Evolutionary conservation across 495 filamentous ascomycete species (phyloP), one percentile per base, ranked within the genome.

Genomic region (Penicillium atrosanguineum): DNA sequence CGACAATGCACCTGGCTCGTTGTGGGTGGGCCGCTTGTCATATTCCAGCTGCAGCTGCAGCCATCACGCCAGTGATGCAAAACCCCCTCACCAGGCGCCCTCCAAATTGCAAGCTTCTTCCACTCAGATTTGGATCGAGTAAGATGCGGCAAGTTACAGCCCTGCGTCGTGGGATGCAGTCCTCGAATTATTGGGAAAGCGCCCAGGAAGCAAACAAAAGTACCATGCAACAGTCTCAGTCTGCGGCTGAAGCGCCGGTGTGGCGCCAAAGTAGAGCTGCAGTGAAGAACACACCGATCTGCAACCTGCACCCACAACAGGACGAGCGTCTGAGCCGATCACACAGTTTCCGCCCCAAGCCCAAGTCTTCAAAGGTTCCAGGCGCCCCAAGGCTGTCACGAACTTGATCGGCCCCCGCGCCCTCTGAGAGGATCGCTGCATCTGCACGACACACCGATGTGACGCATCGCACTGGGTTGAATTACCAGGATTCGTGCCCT

Each of bases 1-100:
- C 46, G n/a, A 40, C 25, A 50, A 46, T 60, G 46, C 50, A 52
- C 39, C 34, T 47, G 44, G 23, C 16, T 44, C 16, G 25, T 26
- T 25, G 50, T 21, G 46, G 47, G 46, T 57, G 50, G 52, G 28
- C 46, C 57, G 50, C 50, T 49, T 60, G 50, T 53, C 60, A 63
- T 63, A 52, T 50, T 20, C 48, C 43, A 50, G 50, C 46, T 53
- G 57, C 46, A 60, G 29, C 49, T 56, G 57, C 56, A 57, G 25
- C 38, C 6, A 14, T 18, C 36, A 48, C 26, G 41, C 46, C 41
- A 38, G 29, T 31, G 50, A 44, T 44, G 41, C 50, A 31, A 29
- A 20, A 20, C 19, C 21, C 34, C n/a, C 39, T 21, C 29, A 11
- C 29, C 15, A 20, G 29, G 18, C 38, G 20, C 48, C 25, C 39